Evolutionary conservation across 140 eudicot genomes (phyloP).

Genomic region (Ambrosia hybrid): DNA sequence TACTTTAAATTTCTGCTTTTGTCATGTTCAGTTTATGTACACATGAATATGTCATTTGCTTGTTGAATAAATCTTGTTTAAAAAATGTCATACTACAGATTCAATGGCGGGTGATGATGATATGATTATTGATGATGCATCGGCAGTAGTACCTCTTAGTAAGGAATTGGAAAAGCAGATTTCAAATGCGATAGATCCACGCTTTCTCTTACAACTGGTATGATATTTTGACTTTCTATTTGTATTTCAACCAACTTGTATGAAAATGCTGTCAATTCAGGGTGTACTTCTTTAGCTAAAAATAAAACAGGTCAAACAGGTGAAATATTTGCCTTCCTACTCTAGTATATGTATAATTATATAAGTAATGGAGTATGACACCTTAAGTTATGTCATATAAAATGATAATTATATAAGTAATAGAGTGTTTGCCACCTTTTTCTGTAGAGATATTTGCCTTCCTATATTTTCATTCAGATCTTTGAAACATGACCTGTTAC

Average conservation of each 20-base stretch:
- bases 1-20: background rate
- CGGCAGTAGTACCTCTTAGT: slow-evolving; percentile 38
- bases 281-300: background rate
- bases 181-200: slow-evolving; percentile 72
- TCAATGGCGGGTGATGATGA: slow-evolving; percentile 65
- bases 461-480: background rate
- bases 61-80: background rate
- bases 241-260: background rate
- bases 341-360: no score
- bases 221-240: slow-evolving; percentile 14
- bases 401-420: background rate
- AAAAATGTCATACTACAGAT: slow-evolving; percentile 35
- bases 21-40: background rate
- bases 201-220: slow-evolving; percentile 88
- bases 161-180: slow-evolving; percentile 75
- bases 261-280: slow-evolving; percentile 7
- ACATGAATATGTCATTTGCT: slow-evolving; percentile 5
- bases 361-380: no score
- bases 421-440: background rate
- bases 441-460: background rate
- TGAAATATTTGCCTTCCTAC: no score
- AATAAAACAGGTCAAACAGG: background rate
- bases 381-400: background rate
- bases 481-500: background rate
- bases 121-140: slow-evolving; percentile 60